phyloP scores from a whole-genome alignment of 2,329 filamentous ascomycete species.

The Aspergillus fructus region DNA sequence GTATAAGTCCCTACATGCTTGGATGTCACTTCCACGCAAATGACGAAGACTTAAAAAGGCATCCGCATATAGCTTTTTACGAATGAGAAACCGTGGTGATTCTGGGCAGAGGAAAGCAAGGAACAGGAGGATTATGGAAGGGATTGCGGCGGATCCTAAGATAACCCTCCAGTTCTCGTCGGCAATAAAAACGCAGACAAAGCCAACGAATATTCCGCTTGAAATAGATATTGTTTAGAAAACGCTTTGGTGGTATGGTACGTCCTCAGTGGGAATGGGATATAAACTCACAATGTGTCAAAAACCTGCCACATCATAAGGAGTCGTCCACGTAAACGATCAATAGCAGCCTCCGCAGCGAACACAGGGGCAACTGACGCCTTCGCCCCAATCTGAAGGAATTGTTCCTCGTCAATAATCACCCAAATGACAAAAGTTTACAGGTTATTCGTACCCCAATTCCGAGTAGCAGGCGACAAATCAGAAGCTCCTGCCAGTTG shows the following conservation, averaged over 20 bases:
- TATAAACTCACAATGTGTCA: slow-evolving; percentile 18
- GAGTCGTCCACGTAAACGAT: slow-evolving; percentile 1
- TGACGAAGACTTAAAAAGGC: slow-evolving; percentile 35
- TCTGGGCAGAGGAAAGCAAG: slow-evolving; percentile 48
- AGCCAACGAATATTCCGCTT: slow-evolving; percentile 19
- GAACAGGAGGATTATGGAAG: slow-evolving; percentile 45
- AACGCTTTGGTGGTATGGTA: not conserved
- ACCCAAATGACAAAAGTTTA: not conserved
- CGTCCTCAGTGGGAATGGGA: not conserved
- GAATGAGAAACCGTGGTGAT: slow-evolving; percentile 43
- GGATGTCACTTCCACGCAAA: slow-evolving; percentile 34
- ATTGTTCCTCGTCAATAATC: not conserved
- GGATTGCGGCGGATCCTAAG: slow-evolving; percentile 49
- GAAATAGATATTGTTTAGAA: too few relatives aligned
- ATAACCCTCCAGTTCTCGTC: slow-evolving; percentile 46
- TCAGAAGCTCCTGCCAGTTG: not conserved
- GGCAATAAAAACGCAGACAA: slow-evolving; percentile 14
- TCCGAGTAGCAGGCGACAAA: not conserved
- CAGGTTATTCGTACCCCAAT: not conserved
- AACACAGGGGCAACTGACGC: slow-evolving; percentile 2
- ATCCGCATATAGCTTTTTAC: slow-evolving; percentile 24
- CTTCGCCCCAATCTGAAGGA: slow-evolving; percentile 1
- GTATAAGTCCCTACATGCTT: slow-evolving; percentile 38
- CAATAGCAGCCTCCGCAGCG: not conserved
- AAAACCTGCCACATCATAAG: slow-evolving; percentile 15